Base-by-base conservation (phyloP, 306 rosid species). In the Aeschynomene evenia region DNA sequence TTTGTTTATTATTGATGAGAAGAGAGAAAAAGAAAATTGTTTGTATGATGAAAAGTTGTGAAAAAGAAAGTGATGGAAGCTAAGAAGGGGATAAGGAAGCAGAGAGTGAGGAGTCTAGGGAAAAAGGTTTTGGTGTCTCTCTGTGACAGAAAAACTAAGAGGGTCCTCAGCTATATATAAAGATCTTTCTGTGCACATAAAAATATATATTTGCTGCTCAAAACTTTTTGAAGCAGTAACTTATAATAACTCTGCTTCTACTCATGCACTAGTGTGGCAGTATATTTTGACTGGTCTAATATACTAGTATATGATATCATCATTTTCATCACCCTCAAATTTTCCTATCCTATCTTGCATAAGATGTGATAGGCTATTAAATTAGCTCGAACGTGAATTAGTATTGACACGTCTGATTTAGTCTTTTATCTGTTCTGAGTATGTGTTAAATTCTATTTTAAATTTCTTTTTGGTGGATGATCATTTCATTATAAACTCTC, bases 151-250 rank as follows among this genome's bases (percentile, higher is more conserved):
- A 34, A 71, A 76, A 70, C 62, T 14, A 59, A 24, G 72, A 39
- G 52, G 83, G 69, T 2, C 9, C 63, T 66, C 85, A 45, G 70
- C 59, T 72, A 61, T 81, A 79, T 84, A 86, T 86, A 89, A 60
- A 74, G 83, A 36, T 34, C 50, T 40, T 45, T 15, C 8, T 13
- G 24, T 34, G 43, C 26, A 33, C 67, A 73, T 60, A 24, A 42
- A 64, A 73, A 67, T 31, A n/a, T n/a, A n/a, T n/a, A n/a, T n/a
- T n/a, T n/a, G n/a, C n/a, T n/a, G 71, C 14, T 73, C 71, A 52
- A 72, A 6, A 66, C 20, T 10, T 28, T 63, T 77, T 52, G 1
- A 70, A 22, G 58, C 66, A 51, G 80, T 65, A 71, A 57, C 56
- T n/a, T n/a, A n/a, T n/a, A n/a, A n/a, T n/a, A n/a, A n/a, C n/a